Evolutionary conservation across 2,329 filamentous ascomycete genomes (phyloP), one percentile per base, ranked within the genome.

Genomic region (Neonectria ditissima): DNA sequence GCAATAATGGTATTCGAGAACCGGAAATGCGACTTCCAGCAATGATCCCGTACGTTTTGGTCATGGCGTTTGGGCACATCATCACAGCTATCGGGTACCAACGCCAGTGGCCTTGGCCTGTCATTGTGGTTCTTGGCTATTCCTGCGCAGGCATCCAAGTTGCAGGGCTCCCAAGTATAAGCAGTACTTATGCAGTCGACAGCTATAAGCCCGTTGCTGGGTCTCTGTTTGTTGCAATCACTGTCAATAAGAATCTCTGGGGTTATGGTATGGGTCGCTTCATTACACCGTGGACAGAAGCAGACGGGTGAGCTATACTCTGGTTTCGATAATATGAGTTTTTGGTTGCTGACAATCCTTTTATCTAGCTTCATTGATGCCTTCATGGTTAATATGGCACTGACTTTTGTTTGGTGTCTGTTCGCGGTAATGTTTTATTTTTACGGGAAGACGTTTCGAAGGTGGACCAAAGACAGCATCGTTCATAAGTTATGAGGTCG

Each of bases 201-300:
- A 85, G 82, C 59, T 90, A 91, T 75, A 90, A 90, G 76, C 87
- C 88, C 0, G 85, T 89, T 2, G 83, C 87, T 0, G 87, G 88
- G 11, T 54, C 41, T 24, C 68, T 65, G n/a, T 65, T 65, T 18
- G 62, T 65, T 14, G 62, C 62, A 22, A 61, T 65, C 20, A 62
- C 62, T 30, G 62, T 65, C 6, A 65, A 65, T 7, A 65, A 65
- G 57, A 65, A 65, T 26, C 53, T 65, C 13, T 65, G 58, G 62
- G 62, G 62, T 2, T 65, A 65, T 14, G 62, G 62, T 1, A 65
- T 65, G 62, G 62, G 62, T 2, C 45, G 47, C 10, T 65, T 65
- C 16, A 62, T 65, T 34, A 65, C 62, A 4, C 57, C 57, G 0
- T 65, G 62, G 62, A 65, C 62, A 1, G 57, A 57, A 32, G 45